Evolutionary conservation across 345 rosid genomes (phyloP), one percentile per base, ranked within the genome.

Genomic region (Murraya koenigii): DNA sequence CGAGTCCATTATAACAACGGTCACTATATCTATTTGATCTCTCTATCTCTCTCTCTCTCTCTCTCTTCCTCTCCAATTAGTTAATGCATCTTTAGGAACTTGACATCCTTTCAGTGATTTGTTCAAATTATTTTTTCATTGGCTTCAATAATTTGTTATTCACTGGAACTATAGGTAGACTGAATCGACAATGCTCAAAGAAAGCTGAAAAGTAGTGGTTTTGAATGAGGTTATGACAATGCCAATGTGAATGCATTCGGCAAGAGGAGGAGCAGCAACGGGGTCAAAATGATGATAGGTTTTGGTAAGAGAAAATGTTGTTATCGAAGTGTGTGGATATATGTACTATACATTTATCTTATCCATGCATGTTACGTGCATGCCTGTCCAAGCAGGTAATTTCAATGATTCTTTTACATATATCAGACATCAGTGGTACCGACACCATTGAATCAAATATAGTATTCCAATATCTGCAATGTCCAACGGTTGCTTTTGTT

Each of bases 151-250:
- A 44, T 32, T 59, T 66, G 64, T n/a, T 56, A 30, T 59, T 55
- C 26, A 64, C 65, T 65, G 68, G 78, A 73, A 66, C 1, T 36
- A 41, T 41, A 17, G 10, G 71, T 19, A 77, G 77, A 78, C 74
- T 69, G 79, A 77, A 17, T 70, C 17, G 75, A 38, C 35, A 67
- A 14, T 26, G 66, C 25, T 62, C 54, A 36, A 36, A 35, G 38
- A 11, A 41, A 54, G 72, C 72, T 22, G 55, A 66, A 54, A 66
- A 23, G 33, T 23, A 22, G 33, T 68, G 56, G 44, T 59, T 73
- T 8, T 38, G 41, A 56, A 10, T 20, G 8, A 17, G 62, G 52
- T 41, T 26, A 35, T 10, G 41, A 71, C 25, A n/a, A 52, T 44
- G 70, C 28, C 60, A 8, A 30, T 33, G 22, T 74, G 13, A 38